A percentile compares a stretch with the other conserved stretches of the same genome.
Evolutionary conservation across 1,139 yeast species (phyloP).

Genomic region (Candida tetrigidarum): DNA sequence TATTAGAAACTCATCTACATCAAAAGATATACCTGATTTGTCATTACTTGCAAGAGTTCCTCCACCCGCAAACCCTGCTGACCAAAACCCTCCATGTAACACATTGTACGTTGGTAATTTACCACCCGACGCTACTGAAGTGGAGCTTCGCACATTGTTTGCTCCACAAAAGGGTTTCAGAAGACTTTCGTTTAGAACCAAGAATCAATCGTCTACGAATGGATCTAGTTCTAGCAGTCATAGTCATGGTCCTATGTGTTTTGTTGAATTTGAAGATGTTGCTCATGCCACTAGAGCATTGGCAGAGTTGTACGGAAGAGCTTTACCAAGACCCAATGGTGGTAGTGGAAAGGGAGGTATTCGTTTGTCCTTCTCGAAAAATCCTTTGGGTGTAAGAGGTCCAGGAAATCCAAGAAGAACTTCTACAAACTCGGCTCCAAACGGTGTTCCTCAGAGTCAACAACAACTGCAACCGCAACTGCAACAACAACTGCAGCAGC

Average conservation of each 20-base stretch:
- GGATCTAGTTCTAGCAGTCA: conserved; percentile 26
- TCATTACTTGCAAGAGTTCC: conserved; percentile 79
- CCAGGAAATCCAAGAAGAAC: conserved; percentile 53
- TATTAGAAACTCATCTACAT: conserved; percentile 16
- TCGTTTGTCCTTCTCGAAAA: conserved; percentile 89
- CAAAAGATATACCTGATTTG: conserved; percentile 65
- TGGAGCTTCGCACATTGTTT: conserved; percentile 85
- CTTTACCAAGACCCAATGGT: conserved; percentile 66
- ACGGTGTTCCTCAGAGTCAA: conserved; percentile 10
- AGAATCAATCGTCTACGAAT: conserved; percentile 46
- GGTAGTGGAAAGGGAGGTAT: conserved; percentile 88
- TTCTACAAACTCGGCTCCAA: conserved; percentile 36
- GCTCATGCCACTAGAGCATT: conserved; percentile 91
- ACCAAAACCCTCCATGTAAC: conserved; percentile 98
- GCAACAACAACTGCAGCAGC: too few relatives aligned
- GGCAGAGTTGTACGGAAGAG: conserved; percentile 90
- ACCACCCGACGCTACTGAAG: conserved; percentile 97
- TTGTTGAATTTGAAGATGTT: conserved; percentile 97
- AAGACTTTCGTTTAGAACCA: conserved; percentile 85
- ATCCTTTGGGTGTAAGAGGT: conserved; percentile 95
- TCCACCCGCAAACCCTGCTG: conserved; percentile 99
- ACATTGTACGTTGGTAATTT: conserved; percentile 95
- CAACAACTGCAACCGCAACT: too few relatives aligned
- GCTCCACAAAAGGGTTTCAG: conserved; percentile 92
- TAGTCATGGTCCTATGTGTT: conserved; percentile 97